These are phyloP conservation scores for Curvularia sp. DNA, from an alignment of 2,329 filamentous ascomycete genomes.

Conservation along the genomic window DNA sequence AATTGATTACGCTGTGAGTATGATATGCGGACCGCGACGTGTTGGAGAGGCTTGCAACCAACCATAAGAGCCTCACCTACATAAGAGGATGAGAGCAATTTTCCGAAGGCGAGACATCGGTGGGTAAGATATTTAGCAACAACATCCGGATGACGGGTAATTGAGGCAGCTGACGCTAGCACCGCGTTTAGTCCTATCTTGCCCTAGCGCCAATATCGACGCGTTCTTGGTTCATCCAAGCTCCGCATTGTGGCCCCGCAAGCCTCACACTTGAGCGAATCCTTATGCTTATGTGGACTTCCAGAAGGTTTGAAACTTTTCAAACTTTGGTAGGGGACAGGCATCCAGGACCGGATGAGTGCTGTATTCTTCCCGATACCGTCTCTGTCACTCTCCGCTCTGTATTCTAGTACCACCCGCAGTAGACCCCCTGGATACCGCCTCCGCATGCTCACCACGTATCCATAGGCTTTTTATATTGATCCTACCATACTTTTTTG, in stretches of 20 bases:
- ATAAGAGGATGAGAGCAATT: neutral
- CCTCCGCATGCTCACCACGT: neutral
- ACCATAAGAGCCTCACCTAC: neutral
- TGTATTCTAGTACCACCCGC: neutral
- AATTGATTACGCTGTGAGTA: neutral
- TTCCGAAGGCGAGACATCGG: slow-evolving; percentile 11
- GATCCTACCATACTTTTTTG: slow-evolving; percentile 9
- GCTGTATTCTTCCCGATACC: neutral
- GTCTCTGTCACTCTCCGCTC: neutral
- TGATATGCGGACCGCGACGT: neutral
- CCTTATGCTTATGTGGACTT: slow-evolving; percentile 26
- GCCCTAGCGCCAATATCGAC: slow-evolving; percentile 10
- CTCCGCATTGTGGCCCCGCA: slow-evolving; percentile 18
- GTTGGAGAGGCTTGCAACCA: neutral
- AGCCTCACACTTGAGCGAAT: slow-evolving; percentile 21
- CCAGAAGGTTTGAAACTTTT: neutral
- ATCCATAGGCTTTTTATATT: slow-evolving; percentile 12
- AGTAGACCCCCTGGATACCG: neutral
- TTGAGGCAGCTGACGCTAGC: slow-evolving; percentile 15
- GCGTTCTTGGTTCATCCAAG: slow-evolving; percentile 21
- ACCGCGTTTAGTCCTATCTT: slow-evolving; percentile 7
- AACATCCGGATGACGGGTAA: slow-evolving; percentile 26
- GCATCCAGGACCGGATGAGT: neutral
- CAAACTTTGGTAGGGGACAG: neutral
- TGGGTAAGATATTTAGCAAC: slow-evolving; percentile 25